Base-by-base conservation (phyloP, 202 grass and related monocot species). In the Setaria italica region DNA sequence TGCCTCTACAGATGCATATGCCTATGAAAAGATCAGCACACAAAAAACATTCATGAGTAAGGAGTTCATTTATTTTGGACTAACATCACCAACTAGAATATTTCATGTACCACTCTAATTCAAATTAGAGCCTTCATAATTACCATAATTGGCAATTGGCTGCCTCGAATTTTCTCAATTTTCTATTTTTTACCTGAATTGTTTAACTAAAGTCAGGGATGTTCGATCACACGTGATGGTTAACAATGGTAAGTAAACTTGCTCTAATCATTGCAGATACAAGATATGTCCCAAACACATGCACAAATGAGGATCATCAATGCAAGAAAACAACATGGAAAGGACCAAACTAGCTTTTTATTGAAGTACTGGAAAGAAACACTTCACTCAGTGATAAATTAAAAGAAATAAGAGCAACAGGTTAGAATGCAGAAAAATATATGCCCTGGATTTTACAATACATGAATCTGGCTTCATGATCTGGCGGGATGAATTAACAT, bases 1-100 rank as follows among this genome's bases (percentile, higher is more conserved):
- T 80, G 92, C 92, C 73, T 99, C 90, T 63, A 85, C 90, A 85
- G 92, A 94, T 91, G 97, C 97, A 93, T 93, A 99, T 47, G 94
- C 97, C 97, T 99, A 53, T 63, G 25, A 62, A 72, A 30, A 84
- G 58, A 53, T 12, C n/a, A 81, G 60, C 1, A 56, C 9, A 43
- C 6, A 45, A 58, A 59, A 89, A 71, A 43, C 11, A 11, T 19
- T 68, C 46, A 87, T 57, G 51, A 74, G 66, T 67, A 9, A 69
- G 67, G 57, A 51, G 39, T 51, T 85, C 25, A 29, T 13, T 87
- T 45, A 62, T 21, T 60, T 8, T 55, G 32, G 11, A 62, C 39
- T 39, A 34, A 9, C n/a, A 51, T 67, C 42, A 85, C 30, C 41
- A 67, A 59, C 63, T 78, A 60, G 11, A 65, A 87, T 47, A 45